Evolutionary conservation across 257 asterid species (phyloP), one percentile per base, ranked within the genome.

Genomic region (Solanum appendiculatum): DNA sequence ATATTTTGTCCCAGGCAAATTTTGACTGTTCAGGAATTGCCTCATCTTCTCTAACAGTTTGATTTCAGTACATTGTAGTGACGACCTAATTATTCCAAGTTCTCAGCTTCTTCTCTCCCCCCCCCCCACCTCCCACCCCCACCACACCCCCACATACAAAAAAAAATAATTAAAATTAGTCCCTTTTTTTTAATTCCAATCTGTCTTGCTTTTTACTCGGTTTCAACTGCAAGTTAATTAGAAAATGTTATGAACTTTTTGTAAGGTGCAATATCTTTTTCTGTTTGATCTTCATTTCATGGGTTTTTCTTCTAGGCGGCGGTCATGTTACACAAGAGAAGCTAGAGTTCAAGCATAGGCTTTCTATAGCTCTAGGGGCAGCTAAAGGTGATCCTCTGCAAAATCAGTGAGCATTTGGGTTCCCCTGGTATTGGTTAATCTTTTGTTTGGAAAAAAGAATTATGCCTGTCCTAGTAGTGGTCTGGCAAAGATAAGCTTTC

Each of bases 311-410:
- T 87, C 74, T 93, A 96, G 98, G 98, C 82, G 94, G 94, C 86
- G 96, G 96, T 88, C 98, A 93, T 92, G 97, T 92, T 89, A 81
- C 96, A 48, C 94, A 70, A 82, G 98, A 93, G 92, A 96, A 93
- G 93, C 98, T 96, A 89, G 98, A 96, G 88, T 96, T 96, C 96
- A 96, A 96, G 93, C 98, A 94, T 90, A 94, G 98, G 94, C 98
- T 96, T 92, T 86, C 96, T 83, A 96, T 96, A 90, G 98, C 98
- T 93, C 92, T 94, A 86, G 98, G 98, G 91, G 98, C 98, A 90
- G 98, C 98, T 94, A 96, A 94, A 94, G 98, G 98, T 96, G 98
- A 96, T 93, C 95, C 86, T 94, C 93, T 94, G 98, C 98, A 93
- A 93, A 93, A 94, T 89, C 98, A 94, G 98, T 96, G 98, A 96